Percentiles rank a stretch among this genome's conserved stretches.
Conservation (phyloP, 164 flowering plant genomes). For the Saururus chinensis region DNA sequence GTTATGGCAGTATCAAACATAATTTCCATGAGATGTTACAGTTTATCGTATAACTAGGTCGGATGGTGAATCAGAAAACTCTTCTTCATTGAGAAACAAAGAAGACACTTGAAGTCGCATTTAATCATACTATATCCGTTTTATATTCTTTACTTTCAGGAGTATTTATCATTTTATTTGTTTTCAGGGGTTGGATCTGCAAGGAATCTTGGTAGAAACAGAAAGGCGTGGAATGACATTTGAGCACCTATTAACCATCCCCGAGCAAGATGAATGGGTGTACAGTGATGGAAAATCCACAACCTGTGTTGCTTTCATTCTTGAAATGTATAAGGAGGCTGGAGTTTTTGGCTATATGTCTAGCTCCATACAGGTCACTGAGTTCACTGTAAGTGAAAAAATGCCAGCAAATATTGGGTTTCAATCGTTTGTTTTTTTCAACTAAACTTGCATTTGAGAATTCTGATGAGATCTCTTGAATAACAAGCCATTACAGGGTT, state of each 20-base stretch:
- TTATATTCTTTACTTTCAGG: neutral
- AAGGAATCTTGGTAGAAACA: conserved; percentile 60
- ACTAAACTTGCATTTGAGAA: neutral
- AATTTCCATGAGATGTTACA: too few relatives aligned
- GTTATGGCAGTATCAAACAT: too few relatives aligned
- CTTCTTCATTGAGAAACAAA: too few relatives aligned
- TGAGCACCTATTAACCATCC: conserved; percentile 76
- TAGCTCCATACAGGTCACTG: conserved; percentile 80
- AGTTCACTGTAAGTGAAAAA: conserved; percentile 72
- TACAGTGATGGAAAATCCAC: conserved; percentile 99
- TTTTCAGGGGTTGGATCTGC: conserved; percentile 44
- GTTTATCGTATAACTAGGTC: too few relatives aligned
- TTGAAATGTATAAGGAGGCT: conserved; percentile 91
- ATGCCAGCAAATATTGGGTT: neutral
- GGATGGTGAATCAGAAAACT: too few relatives aligned
- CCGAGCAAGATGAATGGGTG: conserved; percentile 96
- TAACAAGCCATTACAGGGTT: too few relatives aligned
- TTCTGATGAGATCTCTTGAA: neutral
- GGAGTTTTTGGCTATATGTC: conserved; percentile 67
- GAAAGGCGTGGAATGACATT: conserved; percentile 73
- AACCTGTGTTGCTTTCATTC: conserved; percentile 90
- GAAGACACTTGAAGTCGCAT: too few relatives aligned
- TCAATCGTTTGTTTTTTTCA: neutral
- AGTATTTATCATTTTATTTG: neutral
- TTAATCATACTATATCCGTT: too few relatives aligned